These are phyloP conservation scores for Aquanectria penicillioides DNA, from an alignment of 2,329 filamentous ascomycete species.

Conservation along the genomic window DNA sequence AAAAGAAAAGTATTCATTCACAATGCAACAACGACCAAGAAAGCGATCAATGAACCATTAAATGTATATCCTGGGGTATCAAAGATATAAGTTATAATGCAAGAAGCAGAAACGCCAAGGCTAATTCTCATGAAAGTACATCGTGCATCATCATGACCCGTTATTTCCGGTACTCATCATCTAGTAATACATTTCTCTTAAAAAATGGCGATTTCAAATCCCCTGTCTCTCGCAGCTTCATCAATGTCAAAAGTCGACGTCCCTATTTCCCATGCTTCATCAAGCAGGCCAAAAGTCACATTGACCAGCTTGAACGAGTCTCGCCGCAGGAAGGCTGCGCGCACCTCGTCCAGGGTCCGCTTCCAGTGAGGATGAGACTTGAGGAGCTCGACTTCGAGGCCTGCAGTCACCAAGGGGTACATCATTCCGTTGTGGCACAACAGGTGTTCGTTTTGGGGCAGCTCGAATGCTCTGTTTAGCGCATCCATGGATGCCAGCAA, in stretches of 20 bases:
- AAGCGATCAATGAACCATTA: no score
- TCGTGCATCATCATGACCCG: no score
- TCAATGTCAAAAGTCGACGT: conserved; percentile 36
- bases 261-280: conserved; percentile 32
- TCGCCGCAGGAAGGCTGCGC: conserved; percentile 6
- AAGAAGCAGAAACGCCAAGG: no score
- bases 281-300: conserved; percentile 26
- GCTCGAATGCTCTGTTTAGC: conserved; percentile 29
- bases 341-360: conserved; percentile 29
- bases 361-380: conserved; percentile 30
- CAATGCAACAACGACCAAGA: no score
- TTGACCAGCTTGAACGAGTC: conserved; percentile 29
- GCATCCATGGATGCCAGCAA: conserved; percentile 37
- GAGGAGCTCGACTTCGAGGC: conserved; percentile 33
- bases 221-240: conserved; percentile 7
- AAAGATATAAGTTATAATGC: no score
- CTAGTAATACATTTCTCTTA: conserved; percentile 9
- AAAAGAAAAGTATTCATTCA: no score
- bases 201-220: conserved; percentile 34
- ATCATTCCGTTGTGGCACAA: conserved; percentile 33
- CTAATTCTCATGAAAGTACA: no score
- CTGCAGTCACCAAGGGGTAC: conserved; percentile 30
- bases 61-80: no score
- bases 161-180: no score
- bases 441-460: conserved; percentile 32